These are phyloP conservation scores for Trichoderma aggressivum DNA, from an alignment of 2,329 filamentous ascomycete genomes.

Conservation along the genomic window DNA sequence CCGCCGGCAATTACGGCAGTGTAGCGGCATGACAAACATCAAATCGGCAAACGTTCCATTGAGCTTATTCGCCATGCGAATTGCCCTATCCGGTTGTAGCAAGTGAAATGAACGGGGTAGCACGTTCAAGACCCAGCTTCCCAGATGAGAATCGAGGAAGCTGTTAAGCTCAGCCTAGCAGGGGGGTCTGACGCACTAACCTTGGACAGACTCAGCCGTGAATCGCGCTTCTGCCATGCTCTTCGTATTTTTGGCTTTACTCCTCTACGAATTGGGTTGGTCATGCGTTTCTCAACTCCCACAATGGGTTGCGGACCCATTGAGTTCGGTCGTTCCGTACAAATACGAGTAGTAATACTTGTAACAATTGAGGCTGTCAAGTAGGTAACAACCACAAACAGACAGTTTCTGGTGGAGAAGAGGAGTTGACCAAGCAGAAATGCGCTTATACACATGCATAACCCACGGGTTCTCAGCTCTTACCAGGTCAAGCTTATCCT, in stretches of 20 bases:
- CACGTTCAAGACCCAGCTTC: constrained; percentile 6
- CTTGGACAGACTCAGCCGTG: not conserved
- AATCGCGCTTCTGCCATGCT: not conserved
- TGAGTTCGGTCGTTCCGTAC: not conserved
- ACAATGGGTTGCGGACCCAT: not conserved
- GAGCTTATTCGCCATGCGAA: not conserved
- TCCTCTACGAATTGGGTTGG: not conserved
- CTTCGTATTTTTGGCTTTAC: not conserved
- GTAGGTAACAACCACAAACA: no score
- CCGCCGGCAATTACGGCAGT: not conserved
- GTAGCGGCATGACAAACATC: not conserved
- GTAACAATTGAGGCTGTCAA: not conserved
- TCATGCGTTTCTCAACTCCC: not conserved
- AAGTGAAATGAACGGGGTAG: constrained; percentile 14
- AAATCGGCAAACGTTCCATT: not conserved
- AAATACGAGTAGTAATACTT: not conserved
- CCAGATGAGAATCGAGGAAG: constrained; percentile 13
- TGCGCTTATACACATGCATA: not conserved
- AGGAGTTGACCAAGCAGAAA: not conserved
- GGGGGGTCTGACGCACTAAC: constrained; percentile 5
- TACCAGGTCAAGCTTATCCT: not conserved
- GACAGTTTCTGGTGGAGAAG: not conserved
- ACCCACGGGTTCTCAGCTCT: not conserved
- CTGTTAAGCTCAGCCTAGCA: constrained; percentile 9
- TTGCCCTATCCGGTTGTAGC: constrained; percentile 2